A percentile compares a stretch with the other conserved stretches of the same genome.
These are phyloP conservation scores for Exophiala xenobiotica DNA, from an alignment of 2,329 filamentous ascomycete species.

Conservation along the genomic window DNA sequence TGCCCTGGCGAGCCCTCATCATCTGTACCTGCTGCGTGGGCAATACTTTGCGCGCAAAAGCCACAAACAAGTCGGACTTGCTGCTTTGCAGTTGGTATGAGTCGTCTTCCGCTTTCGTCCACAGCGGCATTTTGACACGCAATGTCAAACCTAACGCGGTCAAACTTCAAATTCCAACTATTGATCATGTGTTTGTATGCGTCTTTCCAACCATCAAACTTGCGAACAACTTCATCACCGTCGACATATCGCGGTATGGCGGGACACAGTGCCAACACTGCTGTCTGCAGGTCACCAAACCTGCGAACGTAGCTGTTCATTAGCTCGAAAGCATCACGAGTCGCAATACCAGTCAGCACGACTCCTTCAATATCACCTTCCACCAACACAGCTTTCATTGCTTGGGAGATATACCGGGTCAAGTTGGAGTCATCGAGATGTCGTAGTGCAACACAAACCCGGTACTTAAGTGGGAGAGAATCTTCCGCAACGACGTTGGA, in stretches of 20 bases:
- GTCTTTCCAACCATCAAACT: conserved; percentile 61
- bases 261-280: conserved; percentile 54
- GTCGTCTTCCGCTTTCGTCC: conserved; percentile 47
- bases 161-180: conserved; percentile 59
- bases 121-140: conserved; percentile 55
- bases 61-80: conserved; percentile 60
- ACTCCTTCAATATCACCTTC: conserved; percentile 62
- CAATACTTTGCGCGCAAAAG: conserved; percentile 60
- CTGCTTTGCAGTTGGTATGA: conserved; percentile 51
- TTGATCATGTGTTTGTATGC: conserved; percentile 62
- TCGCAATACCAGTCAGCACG: conserved; percentile 60
- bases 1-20: conserved; percentile 35
- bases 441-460: conserved; percentile 60
- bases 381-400: conserved; percentile 50
- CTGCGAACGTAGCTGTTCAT: conserved; percentile 61
- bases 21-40: conserved; percentile 41
- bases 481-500: conserved; percentile 56
- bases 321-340: conserved; percentile 55
- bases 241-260: conserved; percentile 60
- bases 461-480: conserved; percentile 59
- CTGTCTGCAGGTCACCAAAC: conserved; percentile 62
- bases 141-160: conserved; percentile 60
- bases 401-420: conserved; percentile 55
- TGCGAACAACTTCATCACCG: conserved; percentile 51
- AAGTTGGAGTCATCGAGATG: conserved; percentile 49